Percentiles rank a stretch among this genome's conserved stretches.
These are phyloP conservation scores for Neurospora sp. DNA, from an alignment of 2,329 filamentous ascomycete species.

Conservation along the genomic window DNA sequence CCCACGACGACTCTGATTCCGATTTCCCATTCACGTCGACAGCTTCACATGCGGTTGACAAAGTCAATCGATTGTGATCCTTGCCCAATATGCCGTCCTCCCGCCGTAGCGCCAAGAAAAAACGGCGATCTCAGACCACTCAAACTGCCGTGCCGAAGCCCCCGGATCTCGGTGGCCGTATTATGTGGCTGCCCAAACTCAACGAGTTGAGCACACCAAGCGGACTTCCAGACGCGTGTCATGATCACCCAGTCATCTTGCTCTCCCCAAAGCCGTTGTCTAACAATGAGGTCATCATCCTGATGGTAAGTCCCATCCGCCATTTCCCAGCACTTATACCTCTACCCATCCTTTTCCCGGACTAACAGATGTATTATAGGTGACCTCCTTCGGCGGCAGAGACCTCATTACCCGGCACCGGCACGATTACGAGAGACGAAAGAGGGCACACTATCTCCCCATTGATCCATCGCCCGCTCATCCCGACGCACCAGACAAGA, in stretches of 20 bases:
- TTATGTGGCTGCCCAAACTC: neutral
- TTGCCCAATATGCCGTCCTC: neutral
- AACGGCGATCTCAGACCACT: neutral
- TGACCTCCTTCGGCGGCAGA: neutral
- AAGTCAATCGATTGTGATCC: neutral
- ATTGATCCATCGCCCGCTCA: neutral
- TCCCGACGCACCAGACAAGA: neutral
- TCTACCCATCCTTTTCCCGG: neutral
- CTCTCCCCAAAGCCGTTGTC: neutral
- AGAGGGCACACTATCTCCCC: neutral
- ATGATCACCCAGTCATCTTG: neutral
- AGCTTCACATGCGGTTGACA: neutral
- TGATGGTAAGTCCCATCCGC: neutral
- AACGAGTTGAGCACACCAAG: neutral
- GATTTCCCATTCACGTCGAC: neutral
- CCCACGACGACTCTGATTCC: neutral
- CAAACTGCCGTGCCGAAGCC: neutral
- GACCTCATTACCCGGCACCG: neutral
- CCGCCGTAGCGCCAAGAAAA: neutral
- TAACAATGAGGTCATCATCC: neutral
- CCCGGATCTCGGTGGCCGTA: neutral
- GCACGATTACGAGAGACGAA: neutral
- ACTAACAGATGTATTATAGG: neutral
- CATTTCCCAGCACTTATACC: neutral
- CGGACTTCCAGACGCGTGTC: neutral